A percentile compares a stretch with the other conserved stretches of the same genome.
These are phyloP conservation scores for Colletotrichum camelliae DNA, from an alignment of 2,329 filamentous ascomycete genomes.

Conservation along the genomic window DNA sequence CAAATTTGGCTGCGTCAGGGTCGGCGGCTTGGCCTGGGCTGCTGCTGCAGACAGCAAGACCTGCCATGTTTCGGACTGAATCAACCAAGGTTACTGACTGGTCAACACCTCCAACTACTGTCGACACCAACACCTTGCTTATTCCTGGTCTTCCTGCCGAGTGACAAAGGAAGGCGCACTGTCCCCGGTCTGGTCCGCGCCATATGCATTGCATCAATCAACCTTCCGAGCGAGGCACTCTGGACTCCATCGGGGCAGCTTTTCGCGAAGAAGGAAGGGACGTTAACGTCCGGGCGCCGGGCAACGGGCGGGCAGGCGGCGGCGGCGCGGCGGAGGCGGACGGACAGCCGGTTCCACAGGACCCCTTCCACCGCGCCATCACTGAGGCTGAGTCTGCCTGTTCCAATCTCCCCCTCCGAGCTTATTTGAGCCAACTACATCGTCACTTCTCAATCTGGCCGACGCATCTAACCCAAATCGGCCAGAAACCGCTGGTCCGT, in stretches of 20 bases:
- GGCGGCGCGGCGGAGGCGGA: neutral
- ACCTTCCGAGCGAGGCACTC: neutral
- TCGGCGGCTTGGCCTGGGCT: neutral
- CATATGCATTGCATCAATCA: neutral
- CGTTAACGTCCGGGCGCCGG: neutral
- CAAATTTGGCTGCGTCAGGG: neutral
- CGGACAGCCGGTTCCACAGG: neutral
- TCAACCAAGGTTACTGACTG: neutral
- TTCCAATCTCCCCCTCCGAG: neutral
- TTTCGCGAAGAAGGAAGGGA: neutral
- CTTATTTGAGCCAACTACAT: neutral
- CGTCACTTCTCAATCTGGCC: neutral
- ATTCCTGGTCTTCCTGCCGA: neutral
- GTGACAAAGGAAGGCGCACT: neutral
- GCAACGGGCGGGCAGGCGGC: neutral
- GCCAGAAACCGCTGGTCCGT: neutral
- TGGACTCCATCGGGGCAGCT: neutral
- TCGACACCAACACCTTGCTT: neutral
- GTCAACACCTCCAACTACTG: neutral
- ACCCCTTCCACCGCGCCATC: neutral
- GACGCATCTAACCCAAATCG: neutral
- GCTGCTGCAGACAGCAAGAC: neutral
- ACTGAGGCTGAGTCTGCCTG: neutral
- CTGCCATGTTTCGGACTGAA: slow-evolving; percentile 4
- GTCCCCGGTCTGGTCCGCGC: neutral